Conservation (phyloP, 441 rosid species). For the Erodium texanum region DNA sequence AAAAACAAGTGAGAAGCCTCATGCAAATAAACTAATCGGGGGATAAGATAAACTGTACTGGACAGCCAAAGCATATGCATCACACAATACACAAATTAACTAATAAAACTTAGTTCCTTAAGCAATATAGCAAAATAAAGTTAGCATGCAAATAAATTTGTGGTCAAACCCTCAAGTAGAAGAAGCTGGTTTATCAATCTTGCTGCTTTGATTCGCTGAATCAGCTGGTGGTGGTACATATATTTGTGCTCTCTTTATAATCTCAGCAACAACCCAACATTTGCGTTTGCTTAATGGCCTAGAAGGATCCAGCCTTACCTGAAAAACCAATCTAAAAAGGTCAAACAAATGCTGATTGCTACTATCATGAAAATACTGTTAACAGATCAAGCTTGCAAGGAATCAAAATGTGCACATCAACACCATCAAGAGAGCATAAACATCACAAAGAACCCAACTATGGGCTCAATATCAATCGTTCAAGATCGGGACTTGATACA, state of each 20-base stretch:
- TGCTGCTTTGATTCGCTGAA: slow-evolving; percentile 8
- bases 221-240: slow-evolving; percentile 46
- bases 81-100: background rate
- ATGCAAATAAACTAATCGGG: background rate
- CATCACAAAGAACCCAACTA: background rate
- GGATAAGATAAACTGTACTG: background rate
- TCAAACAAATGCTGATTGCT: background rate
- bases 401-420: background rate
- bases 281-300: slow-evolving; percentile 83
- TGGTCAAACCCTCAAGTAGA: slow-evolving; percentile 2
- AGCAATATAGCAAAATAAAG: background rate
- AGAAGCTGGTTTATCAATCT: background rate
- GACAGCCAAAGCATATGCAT: background rate
- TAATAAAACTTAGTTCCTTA: background rate
- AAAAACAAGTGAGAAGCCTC: too few species aligned
- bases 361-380: background rate
- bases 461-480: background rate
- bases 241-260: slow-evolving; percentile 58
- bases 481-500: background rate
- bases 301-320: slow-evolving; percentile 83
- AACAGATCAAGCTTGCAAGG: background rate
- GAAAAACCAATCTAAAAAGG: slow-evolving; percentile 6
- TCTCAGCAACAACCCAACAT: slow-evolving; percentile 38
- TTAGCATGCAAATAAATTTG: background rate
- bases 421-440: background rate